Evolutionary conservation across 352 stramenopile species (phyloP).

Genomic region (Pythium oligandrum): DNA sequence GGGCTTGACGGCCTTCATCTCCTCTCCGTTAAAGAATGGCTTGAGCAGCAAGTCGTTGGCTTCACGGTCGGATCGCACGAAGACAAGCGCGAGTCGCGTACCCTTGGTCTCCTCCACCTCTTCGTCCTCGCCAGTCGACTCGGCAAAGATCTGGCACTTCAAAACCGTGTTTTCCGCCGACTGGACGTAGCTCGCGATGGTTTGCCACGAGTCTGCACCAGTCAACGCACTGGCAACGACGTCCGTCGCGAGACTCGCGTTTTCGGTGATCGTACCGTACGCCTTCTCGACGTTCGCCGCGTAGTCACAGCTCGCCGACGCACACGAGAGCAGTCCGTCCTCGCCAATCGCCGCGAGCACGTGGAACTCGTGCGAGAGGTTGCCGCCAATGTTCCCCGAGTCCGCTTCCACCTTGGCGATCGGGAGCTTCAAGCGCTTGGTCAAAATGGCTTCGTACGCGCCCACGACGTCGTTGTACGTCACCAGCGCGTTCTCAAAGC

Average conservation of each 20-base stretch:
- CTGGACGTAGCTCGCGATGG: neutral
- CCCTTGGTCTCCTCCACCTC: slow-evolving; percentile 5
- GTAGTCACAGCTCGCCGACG: slow-evolving; percentile 49
- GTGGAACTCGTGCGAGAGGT: slow-evolving; percentile 88
- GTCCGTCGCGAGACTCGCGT: neutral
- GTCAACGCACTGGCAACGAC: neutral
- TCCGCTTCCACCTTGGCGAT: slow-evolving; percentile 83
- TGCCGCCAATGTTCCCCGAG: slow-evolving; percentile 84
- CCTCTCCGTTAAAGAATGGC: slow-evolving; percentile 56
- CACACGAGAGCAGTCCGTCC: slow-evolving; percentile 77
- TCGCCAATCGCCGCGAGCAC: slow-evolving; percentile 79
- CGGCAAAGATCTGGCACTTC: slow-evolving; percentile 23
- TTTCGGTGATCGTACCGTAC: slow-evolving; percentile 23
- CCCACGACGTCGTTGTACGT: slow-evolving; percentile 78
- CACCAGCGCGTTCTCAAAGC: slow-evolving; percentile 43
- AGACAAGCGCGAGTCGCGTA: slow-evolving; percentile 25
- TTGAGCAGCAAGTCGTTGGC: slow-evolving; percentile 73
- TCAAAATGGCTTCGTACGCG: slow-evolving; percentile 78
- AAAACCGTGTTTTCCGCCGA: slow-evolving; percentile 7
- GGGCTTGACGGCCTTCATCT: slow-evolving; percentile 34
- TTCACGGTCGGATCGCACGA: slow-evolving; percentile 51
- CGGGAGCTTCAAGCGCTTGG: slow-evolving; percentile 51
- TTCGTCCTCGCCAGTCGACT: slow-evolving; percentile 16
- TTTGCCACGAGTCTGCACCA: slow-evolving; percentile 3
- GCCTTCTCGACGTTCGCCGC: slow-evolving; percentile 88